Evolutionary conservation across 495 filamentous ascomycete species (phyloP).

Genomic region (Podospora anserina): DNA sequence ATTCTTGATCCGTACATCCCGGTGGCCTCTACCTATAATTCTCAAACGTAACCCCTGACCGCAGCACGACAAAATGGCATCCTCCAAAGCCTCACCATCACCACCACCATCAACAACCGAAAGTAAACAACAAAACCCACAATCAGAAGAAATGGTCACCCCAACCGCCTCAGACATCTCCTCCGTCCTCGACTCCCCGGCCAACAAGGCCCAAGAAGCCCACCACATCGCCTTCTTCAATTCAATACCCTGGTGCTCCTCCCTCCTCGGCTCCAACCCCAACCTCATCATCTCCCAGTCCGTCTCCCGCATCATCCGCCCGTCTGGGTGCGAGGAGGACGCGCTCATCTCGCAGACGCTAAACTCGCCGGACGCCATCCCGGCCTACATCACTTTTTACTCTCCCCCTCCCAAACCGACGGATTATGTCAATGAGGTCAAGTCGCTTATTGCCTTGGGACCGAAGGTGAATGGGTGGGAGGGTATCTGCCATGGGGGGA

Average conservation of each 20-base stretch:
- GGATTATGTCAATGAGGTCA: constrained; percentile 31
- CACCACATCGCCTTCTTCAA: constrained; percentile 46
- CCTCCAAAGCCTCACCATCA: not conserved
- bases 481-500: constrained; percentile 58
- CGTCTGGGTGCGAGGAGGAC: constrained; percentile 43
- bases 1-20: not conserved
- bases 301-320: constrained; percentile 45
- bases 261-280: constrained; percentile 43
- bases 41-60: not conserved
- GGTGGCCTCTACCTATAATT: not conserved
- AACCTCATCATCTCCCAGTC: constrained; percentile 21
- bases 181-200: not conserved
- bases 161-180: not conserved
- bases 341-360: constrained; percentile 55
- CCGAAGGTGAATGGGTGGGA: constrained; percentile 56
- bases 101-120: not conserved
- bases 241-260: constrained; percentile 57
- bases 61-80: not conserved
- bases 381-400: constrained; percentile 48
- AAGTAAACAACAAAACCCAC: not conserved
- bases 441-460: constrained; percentile 51
- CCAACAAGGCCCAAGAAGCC: constrained; percentile 11
- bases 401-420: constrained; percentile 19
- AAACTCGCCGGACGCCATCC: constrained; percentile 50
- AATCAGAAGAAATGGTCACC: not conserved